phyloP scores from a whole-genome alignment of 768 basidiomycete genomes.

The Naganishia randhawae region DNA sequence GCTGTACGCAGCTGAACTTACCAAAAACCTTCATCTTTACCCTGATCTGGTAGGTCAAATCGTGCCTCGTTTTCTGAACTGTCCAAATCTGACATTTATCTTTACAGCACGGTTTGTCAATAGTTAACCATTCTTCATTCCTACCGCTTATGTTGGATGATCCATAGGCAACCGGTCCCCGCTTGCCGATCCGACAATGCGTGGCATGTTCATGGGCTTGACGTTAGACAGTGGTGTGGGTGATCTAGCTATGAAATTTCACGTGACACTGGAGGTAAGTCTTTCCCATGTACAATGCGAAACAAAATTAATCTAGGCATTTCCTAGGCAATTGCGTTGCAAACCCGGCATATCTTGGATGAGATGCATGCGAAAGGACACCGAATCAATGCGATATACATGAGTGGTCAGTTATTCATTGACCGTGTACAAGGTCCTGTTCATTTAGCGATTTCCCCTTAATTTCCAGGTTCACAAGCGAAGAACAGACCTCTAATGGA shows the following conservation, averaged over 20 bases:
- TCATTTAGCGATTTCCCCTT: not conserved
- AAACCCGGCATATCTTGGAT: constrained; percentile 90
- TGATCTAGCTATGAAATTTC: constrained; percentile 86
- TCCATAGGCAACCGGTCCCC: constrained; percentile 85
- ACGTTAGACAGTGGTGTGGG: constrained; percentile 68
- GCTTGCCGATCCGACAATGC: constrained; percentile 90
- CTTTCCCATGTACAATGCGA: not conserved
- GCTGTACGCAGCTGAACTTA: constrained; percentile 61
- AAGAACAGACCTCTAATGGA: constrained; percentile 84
- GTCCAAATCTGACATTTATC: not conserved
- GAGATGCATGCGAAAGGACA: constrained; percentile 85
- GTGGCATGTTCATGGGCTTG: constrained; percentile 83
- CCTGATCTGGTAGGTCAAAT: constrained; percentile 64
- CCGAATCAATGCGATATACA: constrained; percentile 74
- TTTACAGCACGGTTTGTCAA: constrained; percentile 59
- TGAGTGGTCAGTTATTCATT: constrained; percentile 57
- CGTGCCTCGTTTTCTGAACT: not conserved
- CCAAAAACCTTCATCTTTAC: constrained; percentile 86
- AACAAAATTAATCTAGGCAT: not conserved
- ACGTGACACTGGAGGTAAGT: constrained; percentile 70
- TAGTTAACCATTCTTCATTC: not conserved
- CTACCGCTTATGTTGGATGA: not conserved
- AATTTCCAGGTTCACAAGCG: constrained; percentile 81
- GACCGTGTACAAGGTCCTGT: not conserved
- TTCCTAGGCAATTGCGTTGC: constrained; percentile 72